phyloP scores from a whole-genome alignment of 176 grass and related monocot genomes.

The Triticum urartu region DNA sequence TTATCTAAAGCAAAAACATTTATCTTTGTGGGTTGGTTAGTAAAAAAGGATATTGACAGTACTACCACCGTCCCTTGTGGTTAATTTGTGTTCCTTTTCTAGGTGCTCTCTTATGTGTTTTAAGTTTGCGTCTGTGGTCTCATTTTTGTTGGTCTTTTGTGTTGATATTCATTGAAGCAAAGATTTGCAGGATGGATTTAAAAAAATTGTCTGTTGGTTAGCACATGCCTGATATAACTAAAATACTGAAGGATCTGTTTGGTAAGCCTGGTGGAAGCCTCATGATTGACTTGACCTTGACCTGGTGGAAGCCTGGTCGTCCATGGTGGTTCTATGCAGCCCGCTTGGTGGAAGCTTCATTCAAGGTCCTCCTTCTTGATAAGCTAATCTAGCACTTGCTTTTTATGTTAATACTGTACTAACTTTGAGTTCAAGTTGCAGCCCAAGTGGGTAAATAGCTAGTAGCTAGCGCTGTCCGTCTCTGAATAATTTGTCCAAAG shows the following conservation, averaged over 20 bases:
- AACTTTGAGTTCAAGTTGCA: background rate
- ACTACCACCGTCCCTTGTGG: background rate
- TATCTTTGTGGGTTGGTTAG: background rate
- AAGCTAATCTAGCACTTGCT: background rate
- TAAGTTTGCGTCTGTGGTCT: background rate
- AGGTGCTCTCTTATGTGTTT: background rate
- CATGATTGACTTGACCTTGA: background rate
- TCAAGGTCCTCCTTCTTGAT: background rate
- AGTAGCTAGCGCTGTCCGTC: background rate
- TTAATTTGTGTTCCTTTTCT: background rate
- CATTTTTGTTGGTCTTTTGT: background rate
- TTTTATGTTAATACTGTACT: background rate
- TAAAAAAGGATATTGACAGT: background rate
- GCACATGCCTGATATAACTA: background rate
- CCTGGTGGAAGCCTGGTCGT: background rate
- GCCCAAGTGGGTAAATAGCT: background rate
- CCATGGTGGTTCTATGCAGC: background rate
- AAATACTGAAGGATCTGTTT: background rate
- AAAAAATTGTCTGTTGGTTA: no score
- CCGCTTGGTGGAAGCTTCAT: background rate
- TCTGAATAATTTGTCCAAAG: background rate
- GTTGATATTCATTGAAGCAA: background rate
- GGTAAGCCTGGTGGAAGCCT: background rate
- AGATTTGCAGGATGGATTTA: background rate
- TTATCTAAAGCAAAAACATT: background rate